These are phyloP conservation scores for Groenewaldozyma salmanticensis DNA, from an alignment of 805 yeast genomes.

Conservation along the genomic window DNA sequence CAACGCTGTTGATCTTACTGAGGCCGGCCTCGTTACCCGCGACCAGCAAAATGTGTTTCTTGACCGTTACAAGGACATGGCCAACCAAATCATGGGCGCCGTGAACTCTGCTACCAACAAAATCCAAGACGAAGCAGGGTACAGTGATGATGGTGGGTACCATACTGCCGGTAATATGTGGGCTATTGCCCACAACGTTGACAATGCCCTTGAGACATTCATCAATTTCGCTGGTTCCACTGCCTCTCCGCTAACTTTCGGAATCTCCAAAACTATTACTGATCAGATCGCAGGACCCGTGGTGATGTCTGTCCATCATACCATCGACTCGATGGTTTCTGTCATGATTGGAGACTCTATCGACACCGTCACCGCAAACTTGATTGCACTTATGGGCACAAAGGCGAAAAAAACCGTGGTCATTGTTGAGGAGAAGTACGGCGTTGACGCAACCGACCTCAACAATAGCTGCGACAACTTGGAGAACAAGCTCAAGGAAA, in stretches of 20 bases:
- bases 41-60: not conserved
- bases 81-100: not conserved
- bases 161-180: not conserved
- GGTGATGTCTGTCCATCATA: not conserved
- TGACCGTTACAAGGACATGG: not conserved
- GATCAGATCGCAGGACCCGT: not conserved
- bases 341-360: not conserved
- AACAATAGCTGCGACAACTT: not conserved
- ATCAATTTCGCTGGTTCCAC: not conserved
- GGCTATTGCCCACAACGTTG: slow-evolving; percentile 2
- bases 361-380: not conserved
- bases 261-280: not conserved
- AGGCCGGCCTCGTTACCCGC: not conserved
- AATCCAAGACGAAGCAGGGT: not conserved
- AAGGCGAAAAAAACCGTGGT: not conserved
- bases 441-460: not conserved
- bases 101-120: not conserved
- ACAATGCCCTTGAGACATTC: not conserved
- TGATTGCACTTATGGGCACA: not conserved
- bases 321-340: not conserved
- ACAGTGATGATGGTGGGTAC: not conserved
- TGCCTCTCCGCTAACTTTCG: not conserved
- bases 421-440: not conserved
- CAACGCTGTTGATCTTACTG: not conserved
- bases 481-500: not conserved